These are phyloP conservation scores for Ascochyta fabae DNA, from an alignment of 2,329 filamentous ascomycete species.

Conservation along the genomic window DNA sequence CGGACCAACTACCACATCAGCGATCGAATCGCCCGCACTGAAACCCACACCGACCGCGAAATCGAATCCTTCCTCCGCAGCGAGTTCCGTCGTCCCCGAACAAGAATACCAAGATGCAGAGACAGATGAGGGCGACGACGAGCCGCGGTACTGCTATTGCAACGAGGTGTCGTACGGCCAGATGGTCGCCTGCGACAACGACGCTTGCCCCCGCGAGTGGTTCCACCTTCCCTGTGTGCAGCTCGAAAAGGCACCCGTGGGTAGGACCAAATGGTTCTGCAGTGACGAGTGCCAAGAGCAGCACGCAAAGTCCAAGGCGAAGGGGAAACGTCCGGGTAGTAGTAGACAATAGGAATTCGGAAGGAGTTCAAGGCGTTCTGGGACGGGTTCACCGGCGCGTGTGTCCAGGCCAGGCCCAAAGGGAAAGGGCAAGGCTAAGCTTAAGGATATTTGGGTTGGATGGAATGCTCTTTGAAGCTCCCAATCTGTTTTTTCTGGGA, in stretches of 20 bases:
- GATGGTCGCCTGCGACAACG: constrained; percentile 73
- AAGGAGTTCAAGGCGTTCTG: constrained; percentile 49
- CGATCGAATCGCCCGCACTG: constrained; percentile 37
- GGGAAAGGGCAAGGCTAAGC: constrained; percentile 43
- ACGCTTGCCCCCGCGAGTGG: constrained; percentile 69
- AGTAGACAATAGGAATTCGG: constrained; percentile 51
- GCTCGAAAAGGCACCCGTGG: constrained; percentile 63
- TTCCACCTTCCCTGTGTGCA: constrained; percentile 71
- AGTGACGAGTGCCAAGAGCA: constrained; percentile 48
- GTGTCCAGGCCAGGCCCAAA: constrained; percentile 41
- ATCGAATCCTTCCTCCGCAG: constrained; percentile 42
- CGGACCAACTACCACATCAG: constrained; percentile 26
- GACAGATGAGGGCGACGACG: constrained; percentile 51
- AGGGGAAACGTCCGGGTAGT: constrained; percentile 47
- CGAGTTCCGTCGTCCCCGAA: constrained; percentile 42
- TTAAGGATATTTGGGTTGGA: constrained; percentile 44
- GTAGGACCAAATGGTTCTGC: constrained; percentile 50
- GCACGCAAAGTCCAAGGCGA: constrained; percentile 37
- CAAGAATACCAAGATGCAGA: constrained; percentile 44
- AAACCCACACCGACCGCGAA: constrained; percentile 33
- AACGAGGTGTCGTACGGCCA: constrained; percentile 69
- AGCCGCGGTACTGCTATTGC: constrained; percentile 70
- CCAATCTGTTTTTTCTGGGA: constrained; percentile 34
- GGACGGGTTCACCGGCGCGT: constrained; percentile 35
- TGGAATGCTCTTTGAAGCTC: constrained; percentile 46